A percentile compares a stretch with the other conserved stretches of the same genome.
phyloP scores from a whole-genome alignment of 2,329 filamentous ascomycete species.

The Calonectria pseudoturangicola region DNA sequence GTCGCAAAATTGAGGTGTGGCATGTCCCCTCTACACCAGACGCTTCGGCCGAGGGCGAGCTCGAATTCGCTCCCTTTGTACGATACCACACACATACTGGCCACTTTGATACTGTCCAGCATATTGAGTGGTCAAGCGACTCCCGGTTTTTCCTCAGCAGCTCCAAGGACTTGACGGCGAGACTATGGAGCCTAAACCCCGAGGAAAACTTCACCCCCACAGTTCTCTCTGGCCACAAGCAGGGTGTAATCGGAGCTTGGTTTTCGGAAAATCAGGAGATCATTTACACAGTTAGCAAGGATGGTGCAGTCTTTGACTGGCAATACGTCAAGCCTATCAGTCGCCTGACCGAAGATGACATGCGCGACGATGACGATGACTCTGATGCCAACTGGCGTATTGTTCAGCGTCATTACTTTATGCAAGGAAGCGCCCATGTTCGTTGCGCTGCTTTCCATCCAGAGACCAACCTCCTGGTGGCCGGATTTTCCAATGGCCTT shows the following conservation, averaged over 20 bases:
- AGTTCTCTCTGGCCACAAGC: conserved; percentile 91
- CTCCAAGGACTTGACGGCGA: conserved; percentile 92
- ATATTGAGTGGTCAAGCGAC: conserved; percentile 96
- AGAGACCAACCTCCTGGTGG: conserved; percentile 92
- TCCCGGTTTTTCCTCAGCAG: conserved; percentile 95
- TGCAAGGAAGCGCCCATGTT: conserved; percentile 90
- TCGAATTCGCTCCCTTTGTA: conserved; percentile 97
- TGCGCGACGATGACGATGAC: conserved; percentile 75
- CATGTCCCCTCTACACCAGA: conserved; percentile 94
- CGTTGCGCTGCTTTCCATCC: conserved; percentile 94
- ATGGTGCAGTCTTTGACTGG: conserved; percentile 97
- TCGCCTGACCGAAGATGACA: conserved; percentile 74
- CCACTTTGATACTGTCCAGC: conserved; percentile 90
- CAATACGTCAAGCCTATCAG: conserved; percentile 81
- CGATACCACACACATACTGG: conserved; percentile 89
- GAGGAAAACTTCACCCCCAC: conserved; percentile 94
- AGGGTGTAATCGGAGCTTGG: conserved; percentile 94
- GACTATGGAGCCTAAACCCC: conserved; percentile 94
- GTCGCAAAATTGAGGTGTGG: conserved; percentile 94
- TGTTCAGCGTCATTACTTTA: conserved; percentile 92
- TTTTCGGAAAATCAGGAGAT: conserved; percentile 96
- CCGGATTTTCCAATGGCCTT: conserved; percentile 94
- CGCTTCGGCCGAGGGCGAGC: conserved; percentile 83
- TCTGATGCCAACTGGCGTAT: conserved; percentile 91
- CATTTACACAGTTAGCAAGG: conserved; percentile 97